Base-by-base conservation (phyloP, 2,329 filamentous ascomycete genomes). In the Neophaeococcomyces mojaviensis region DNA sequence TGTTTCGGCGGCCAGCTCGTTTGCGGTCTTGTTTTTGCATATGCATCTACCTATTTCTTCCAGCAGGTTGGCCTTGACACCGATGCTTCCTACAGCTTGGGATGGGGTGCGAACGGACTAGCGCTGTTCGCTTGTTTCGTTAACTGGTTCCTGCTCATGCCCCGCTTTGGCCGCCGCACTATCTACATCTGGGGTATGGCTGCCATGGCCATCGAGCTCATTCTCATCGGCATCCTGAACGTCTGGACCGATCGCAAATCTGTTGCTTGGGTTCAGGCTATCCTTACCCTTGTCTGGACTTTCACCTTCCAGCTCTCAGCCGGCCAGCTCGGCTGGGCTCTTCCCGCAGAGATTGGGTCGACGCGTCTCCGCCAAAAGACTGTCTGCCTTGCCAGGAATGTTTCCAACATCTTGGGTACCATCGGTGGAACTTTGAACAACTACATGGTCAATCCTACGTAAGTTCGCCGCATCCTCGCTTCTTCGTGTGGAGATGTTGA, bases 51-150 rank as follows among this genome's bases (percentile, higher is more conserved):
- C 2, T 79, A 79, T 55, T 78, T 79, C 54, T 51, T 68, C 43
- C 63, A 75, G 52, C 72, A 76, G 55, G 77, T 77, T 3, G 78
- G 78, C 1, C 59, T 81, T 16, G 55, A 62, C 0, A 64, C 69
- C 1, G 61, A 65, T 10, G 66, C 70, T 16, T 68, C 77, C 0
- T 81, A 78, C 49, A 65, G 73, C 44, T 76, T 81, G 55, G 70
- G 74, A 7, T 68, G 79, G 48, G 77, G 76, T 38, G 78, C 80
- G 22, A 87, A 86, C 39, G 84, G 88, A 3, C 79, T 92, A 50
- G 84, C 83, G 37, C 82, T 86, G 1, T 92, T 87, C 86, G 78
- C 77, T 52, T 70, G 90, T 39, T 88, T 90, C 81, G 58, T 78
- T 66, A 33, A 54, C 53, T 26, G 68, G 67, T 1, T 60, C 63